phyloP scores from a whole-genome alignment of 2,329 filamentous ascomycete genomes.

The Colletotrichum filicis region DNA sequence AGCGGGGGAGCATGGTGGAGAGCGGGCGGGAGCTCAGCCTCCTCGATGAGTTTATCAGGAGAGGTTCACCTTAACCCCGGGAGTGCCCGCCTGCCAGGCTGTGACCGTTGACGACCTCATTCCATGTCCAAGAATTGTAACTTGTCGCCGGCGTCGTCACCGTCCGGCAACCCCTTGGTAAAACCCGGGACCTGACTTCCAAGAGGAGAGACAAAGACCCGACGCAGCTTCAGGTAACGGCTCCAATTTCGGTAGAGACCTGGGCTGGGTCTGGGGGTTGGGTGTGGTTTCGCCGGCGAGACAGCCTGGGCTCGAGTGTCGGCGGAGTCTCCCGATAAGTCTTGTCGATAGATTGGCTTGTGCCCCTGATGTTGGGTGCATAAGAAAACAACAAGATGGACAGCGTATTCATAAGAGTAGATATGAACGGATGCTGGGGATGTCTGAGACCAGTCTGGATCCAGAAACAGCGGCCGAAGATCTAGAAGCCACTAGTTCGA shows the following conservation, averaged over 20 bases:
- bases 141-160: constrained; percentile 7
- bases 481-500: constrained; percentile 34
- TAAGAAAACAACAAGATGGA: not conserved
- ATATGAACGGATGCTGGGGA: not conserved
- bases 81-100: not conserved
- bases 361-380: constrained; percentile 16
- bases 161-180: constrained; percentile 2
- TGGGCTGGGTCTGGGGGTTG: constrained; percentile 14
- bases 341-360: not conserved
- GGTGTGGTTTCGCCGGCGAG: not conserved
- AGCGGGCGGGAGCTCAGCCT: constrained; percentile 16
- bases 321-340: not conserved
- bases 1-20: constrained; percentile 18
- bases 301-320: not conserved
- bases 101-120: not conserved
- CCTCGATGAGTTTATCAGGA: constrained; percentile 20
- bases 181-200: not conserved
- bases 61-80: constrained; percentile 7
- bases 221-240: constrained; percentile 4
- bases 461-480: constrained; percentile 30
- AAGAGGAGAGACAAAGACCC: constrained; percentile 13
- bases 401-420: constrained; percentile 8
- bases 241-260: constrained; percentile 22
- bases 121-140: not conserved
- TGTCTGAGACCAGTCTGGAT: constrained; percentile 27